A percentile compares a stretch with the other conserved stretches of the same genome.
These are phyloP conservation scores for Nothophaeocryptopus gaeumannii DNA, from an alignment of 2,329 filamentous ascomycete species.

Conservation along the genomic window DNA sequence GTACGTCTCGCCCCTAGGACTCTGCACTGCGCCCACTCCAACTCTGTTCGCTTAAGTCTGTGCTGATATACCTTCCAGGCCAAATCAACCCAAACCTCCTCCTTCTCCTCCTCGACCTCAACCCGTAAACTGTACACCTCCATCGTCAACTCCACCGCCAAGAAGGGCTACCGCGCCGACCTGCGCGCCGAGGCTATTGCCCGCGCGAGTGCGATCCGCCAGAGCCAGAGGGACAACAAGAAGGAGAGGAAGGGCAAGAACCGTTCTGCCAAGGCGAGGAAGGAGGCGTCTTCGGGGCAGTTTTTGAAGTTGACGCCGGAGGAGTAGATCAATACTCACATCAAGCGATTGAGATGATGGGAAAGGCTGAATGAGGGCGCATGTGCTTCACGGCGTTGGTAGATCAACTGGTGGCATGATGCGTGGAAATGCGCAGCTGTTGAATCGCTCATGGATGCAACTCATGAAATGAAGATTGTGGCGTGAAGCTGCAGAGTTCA, in stretches of 20 bases:
- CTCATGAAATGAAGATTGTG: too few relatives aligned
- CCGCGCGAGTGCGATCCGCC: conserved; percentile 74
- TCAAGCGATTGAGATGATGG: too few relatives aligned
- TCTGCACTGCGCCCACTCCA: too few relatives aligned
- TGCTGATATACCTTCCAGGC: conserved; percentile 34
- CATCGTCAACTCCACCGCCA: conserved; percentile 78
- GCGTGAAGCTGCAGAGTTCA: too few relatives aligned
- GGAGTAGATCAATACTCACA: too few relatives aligned
- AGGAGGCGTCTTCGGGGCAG: conserved; percentile 15
- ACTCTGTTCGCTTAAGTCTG: too few relatives aligned
- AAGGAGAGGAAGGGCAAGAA: conserved; percentile 62
- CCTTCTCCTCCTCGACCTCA: conserved; percentile 69
- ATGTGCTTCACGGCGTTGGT: too few relatives aligned
- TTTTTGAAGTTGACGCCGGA: conserved; percentile 13
- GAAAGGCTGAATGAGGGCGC: too few relatives aligned
- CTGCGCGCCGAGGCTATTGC: conserved; percentile 65
- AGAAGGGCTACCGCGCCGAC: conserved; percentile 71
- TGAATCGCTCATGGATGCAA: too few relatives aligned
- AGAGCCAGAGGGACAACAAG: conserved; percentile 71
- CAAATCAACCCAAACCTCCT: conserved; percentile 61
- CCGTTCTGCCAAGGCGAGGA: conserved; percentile 35
- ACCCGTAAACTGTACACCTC: conserved; percentile 86
- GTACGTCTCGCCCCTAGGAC: too few relatives aligned
- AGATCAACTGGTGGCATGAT: too few relatives aligned
- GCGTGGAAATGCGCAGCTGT: too few relatives aligned